Evolutionary conservation across 768 basidiomycete species (phyloP), one percentile per base, ranked within the genome.

Genomic region (Amanita inopinata): DNA sequence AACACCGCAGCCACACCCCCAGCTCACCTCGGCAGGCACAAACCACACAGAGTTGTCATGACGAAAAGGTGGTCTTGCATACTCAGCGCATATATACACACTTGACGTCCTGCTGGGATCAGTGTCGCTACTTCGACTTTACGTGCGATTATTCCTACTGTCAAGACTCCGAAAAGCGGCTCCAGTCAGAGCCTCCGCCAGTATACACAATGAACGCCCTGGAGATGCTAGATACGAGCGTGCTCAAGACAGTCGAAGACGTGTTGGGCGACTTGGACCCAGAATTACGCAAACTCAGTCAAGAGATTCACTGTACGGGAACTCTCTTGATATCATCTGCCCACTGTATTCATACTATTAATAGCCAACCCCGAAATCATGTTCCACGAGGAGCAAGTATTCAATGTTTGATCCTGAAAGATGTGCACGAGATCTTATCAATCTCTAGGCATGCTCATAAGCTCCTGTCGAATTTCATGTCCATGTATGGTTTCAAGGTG

Each of bases 381-480:
- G 48, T 87, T 81, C 53, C 54, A 81, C 47, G 84, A 87, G 58
- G 65, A 62, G 83, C 80, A 19, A 23, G 70, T 63, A 30, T 19
- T 38, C n/a, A 17, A n/a, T n/a, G n/a, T 20, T 20, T 43, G 34
- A 35, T 33, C 33, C 28, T 33, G 12, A 47, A 41, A 24, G 47
- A 46, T 25, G 19, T 20, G n/a, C 32, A 43, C 32, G 20, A 50
- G 38, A 46, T 43, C 47, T 45, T 12, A 46, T 34, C 11, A 18
- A 31, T 19, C 22, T 46, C 2, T 47, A 89, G 86, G 51, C 73
- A 74, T 56, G 83, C 87, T 7, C 86, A 88, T 49, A 79, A 86
- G 49, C 56, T 64, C 12, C 62, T 89, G 40, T 76, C 81, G 2
- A 57, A 65, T 20, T 87, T 80, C 61, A 83, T 89, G 79, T 58